A percentile compares a stretch with the other conserved stretches of the same genome.
Conservation (phyloP, 345 rosid genomes). For the Firmiana major region DNA sequence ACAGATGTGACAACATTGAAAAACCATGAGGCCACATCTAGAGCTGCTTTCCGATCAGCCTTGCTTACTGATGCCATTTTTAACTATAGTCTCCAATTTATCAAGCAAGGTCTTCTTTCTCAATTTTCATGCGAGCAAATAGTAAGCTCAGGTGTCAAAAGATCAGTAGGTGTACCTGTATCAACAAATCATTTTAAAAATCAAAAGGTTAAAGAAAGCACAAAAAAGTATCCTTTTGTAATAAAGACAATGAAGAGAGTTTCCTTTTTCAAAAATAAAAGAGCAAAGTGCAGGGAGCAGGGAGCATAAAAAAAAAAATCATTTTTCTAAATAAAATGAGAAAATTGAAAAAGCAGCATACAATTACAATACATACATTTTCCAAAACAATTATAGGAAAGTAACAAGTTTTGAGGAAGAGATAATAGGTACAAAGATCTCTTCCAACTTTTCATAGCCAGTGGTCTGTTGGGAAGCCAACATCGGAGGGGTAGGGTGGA, state of each 20-base stretch:
- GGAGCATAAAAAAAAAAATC: no score
- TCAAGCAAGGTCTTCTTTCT: slow-evolving; percentile 14
- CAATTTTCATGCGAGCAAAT: neutral
- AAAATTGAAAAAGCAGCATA: neutral
- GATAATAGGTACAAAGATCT: neutral
- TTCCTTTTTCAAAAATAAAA: neutral
- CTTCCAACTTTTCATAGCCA: neutral
- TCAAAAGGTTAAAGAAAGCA: neutral
- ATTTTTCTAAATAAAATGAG: neutral
- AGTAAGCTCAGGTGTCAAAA: neutral
- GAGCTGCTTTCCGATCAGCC: slow-evolving; percentile 65
- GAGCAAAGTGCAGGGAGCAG: neutral
- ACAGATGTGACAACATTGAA: slow-evolving; percentile 98
- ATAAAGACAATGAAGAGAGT: neutral
- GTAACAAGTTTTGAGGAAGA: neutral
- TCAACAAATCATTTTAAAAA: slow-evolving; percentile 2
- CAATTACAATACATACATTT: neutral
- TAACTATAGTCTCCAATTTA: slow-evolving; percentile 11
- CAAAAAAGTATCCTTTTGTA: neutral
- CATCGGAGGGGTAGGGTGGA: neutral
- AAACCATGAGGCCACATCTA: slow-evolving; percentile 94
- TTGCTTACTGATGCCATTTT: slow-evolving; percentile 68
- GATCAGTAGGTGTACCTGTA: neutral
- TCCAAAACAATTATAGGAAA: neutral
- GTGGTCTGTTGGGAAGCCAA: neutral